These are phyloP conservation scores for Sarcodon sp. DNA, from an alignment of 768 basidiomycete genomes.

Conservation along the genomic window DNA sequence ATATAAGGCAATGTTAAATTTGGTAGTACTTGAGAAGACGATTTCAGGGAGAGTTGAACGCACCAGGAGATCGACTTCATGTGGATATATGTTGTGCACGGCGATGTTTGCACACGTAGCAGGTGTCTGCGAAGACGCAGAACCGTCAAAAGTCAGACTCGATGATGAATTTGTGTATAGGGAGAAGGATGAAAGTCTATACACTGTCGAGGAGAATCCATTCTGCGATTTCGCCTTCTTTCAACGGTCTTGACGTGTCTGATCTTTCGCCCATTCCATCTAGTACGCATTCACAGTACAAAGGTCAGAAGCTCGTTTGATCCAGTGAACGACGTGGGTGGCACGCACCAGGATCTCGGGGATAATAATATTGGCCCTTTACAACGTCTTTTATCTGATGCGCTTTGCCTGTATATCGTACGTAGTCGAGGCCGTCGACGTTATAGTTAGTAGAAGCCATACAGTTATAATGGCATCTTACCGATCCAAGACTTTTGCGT, in stretches of 20 bases:
- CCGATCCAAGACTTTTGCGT: constrained; percentile 87
- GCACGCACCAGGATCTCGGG: constrained; percentile 35
- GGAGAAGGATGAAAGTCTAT: constrained; percentile 13
- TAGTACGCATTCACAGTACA: constrained; percentile 9
- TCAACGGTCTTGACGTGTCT: constrained; percentile 45
- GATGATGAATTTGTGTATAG: not conserved
- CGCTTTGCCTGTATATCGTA: constrained; percentile 47
- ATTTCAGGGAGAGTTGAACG: constrained; percentile 16
- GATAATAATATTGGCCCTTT: constrained; percentile 67
- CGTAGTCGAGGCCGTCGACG: not conserved
- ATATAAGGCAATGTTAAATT: not conserved
- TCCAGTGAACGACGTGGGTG: not conserved
- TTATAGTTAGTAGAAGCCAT: not conserved
- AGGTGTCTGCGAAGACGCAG: constrained; percentile 45
- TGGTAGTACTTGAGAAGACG: not conserved
- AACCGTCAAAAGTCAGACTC: not conserved
- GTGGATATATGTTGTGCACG: constrained; percentile 79
- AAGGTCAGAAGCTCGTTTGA: not conserved
- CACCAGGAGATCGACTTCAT: constrained; percentile 83
- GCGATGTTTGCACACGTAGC: constrained; percentile 89
- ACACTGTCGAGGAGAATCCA: constrained; percentile 90
- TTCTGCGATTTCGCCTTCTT: constrained; percentile 70
- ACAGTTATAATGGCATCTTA: constrained; percentile 15
- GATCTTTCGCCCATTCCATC: constrained; percentile 65
- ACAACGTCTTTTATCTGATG: constrained; percentile 69